phyloP scores from a whole-genome alignment of 768 basidiomycete genomes.

The Russula sp. region DNA sequence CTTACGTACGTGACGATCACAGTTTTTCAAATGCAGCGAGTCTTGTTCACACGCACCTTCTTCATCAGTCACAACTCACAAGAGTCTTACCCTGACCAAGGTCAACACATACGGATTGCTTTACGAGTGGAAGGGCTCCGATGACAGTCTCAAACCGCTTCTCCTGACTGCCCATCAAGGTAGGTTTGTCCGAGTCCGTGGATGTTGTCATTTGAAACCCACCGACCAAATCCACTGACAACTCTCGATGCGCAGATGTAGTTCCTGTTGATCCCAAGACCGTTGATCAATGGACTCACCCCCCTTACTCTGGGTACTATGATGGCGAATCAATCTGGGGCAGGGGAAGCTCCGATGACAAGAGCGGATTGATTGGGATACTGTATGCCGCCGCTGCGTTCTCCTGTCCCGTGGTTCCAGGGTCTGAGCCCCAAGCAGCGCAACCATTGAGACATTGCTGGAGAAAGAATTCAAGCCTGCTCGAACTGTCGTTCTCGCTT shows the following conservation, averaged over 20 bases:
- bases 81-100: slow-evolving; percentile 41
- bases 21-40: background rate
- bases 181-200: background rate
- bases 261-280: background rate
- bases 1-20: slow-evolving; percentile 40
- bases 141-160: slow-evolving; percentile 43
- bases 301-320: slow-evolving; percentile 56
- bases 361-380: slow-evolving; percentile 28
- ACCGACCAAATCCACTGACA: too few relatives aligned
- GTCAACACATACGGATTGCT: slow-evolving; percentile 59
- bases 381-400: slow-evolving; percentile 20
- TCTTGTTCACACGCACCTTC: background rate
- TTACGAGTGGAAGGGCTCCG: slow-evolving; percentile 52
- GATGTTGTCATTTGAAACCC: too few relatives aligned
- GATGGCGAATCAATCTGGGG: slow-evolving; percentile 40
- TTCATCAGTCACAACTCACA: slow-evolving; percentile 38
- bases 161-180: slow-evolving; percentile 39
- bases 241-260: too few relatives aligned
- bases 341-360: slow-evolving; percentile 31
- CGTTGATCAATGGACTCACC: slow-evolving; percentile 32
- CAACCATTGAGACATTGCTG: too few relatives aligned
- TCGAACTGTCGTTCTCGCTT: too few relatives aligned
- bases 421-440: too few relatives aligned
- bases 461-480: slow-evolving; percentile 36
- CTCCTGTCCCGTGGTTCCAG: too few relatives aligned